Evolutionary conservation across 2,329 filamentous ascomycete genomes (phyloP).

Genomic region (Alternaria solani): DNA sequence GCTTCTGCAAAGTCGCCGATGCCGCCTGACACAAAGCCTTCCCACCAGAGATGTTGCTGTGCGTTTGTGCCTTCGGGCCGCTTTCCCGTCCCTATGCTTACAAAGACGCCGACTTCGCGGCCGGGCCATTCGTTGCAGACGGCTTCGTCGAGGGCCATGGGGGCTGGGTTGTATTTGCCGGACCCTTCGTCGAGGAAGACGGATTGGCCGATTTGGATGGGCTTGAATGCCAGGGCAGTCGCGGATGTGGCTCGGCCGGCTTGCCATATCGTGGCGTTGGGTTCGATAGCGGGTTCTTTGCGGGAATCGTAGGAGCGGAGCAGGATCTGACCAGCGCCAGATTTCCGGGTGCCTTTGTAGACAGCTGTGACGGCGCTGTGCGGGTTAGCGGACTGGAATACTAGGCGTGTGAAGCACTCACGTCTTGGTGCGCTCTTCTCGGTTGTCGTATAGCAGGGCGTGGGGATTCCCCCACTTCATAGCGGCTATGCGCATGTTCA

Average conservation of each 20-base stretch:
- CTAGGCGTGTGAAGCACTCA: conserved; percentile 58
- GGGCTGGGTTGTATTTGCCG: conserved; percentile 90
- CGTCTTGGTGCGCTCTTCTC: conserved; percentile 90
- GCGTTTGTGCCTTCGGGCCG: conserved; percentile 75
- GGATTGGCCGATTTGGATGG: conserved; percentile 91
- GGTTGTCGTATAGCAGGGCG: conserved; percentile 83
- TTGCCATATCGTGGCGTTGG: conserved; percentile 96
- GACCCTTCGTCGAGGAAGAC: conserved; percentile 92
- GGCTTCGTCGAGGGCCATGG: conserved; percentile 87
- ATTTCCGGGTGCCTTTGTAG: conserved; percentile 80
- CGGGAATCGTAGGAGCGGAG: conserved; percentile 95
- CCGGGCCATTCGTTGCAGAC: conserved; percentile 94
- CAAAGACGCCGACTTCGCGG: conserved; percentile 87
- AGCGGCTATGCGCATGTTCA: conserved; percentile 57
- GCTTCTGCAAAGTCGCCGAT: conserved; percentile 93
- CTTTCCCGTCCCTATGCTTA: conserved; percentile 94
- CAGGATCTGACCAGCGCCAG: conserved; percentile 70
- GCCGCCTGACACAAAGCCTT: conserved; percentile 75
- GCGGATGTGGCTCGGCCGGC: conserved; percentile 93
- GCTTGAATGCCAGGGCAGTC: conserved; percentile 93
- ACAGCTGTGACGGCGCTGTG: conserved; percentile 85
- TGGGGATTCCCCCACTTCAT: conserved; percentile 80
- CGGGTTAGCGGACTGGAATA: conserved; percentile 19
- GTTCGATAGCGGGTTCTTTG: conserved; percentile 88
- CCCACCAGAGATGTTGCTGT: conserved; percentile 83